These are phyloP conservation scores for Clitoria ternatea DNA, from an alignment of 306 rosid species.

Conservation along the genomic window DNA sequence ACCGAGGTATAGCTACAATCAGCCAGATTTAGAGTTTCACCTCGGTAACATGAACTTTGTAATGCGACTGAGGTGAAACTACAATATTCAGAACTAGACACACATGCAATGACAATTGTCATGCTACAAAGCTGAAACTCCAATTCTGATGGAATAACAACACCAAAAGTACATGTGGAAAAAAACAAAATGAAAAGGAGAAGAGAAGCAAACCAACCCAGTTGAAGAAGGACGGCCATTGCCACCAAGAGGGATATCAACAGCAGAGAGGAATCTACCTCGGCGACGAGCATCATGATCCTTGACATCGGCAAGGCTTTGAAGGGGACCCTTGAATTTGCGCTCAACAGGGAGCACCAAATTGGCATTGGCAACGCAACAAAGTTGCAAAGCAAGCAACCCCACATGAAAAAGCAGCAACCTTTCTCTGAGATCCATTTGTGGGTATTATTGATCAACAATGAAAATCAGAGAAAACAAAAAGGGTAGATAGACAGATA, in stretches of 20 bases:
- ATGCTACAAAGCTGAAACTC: too few species aligned
- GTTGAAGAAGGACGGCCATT: slow-evolving; percentile 59
- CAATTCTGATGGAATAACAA: too few species aligned
- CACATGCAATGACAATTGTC: too few species aligned
- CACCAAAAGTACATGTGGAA: background rate
- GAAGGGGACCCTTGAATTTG: slow-evolving; percentile 51
- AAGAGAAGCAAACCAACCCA: slow-evolving; percentile 45
- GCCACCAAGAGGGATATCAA: slow-evolving; percentile 76
- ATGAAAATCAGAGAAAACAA: background rate
- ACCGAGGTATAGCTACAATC: too few species aligned
- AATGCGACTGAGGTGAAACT: too few species aligned
- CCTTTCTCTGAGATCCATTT: slow-evolving; percentile 49
- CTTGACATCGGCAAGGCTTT: slow-evolving; percentile 45
- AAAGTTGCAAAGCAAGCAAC: slow-evolving; percentile 19
- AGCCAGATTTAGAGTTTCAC: too few species aligned
- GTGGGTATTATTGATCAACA: slow-evolving; percentile 15
- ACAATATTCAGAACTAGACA: too few species aligned
- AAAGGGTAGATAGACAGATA: too few species aligned
- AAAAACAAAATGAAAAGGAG: background rate
- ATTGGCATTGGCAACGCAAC: slow-evolving; percentile 38
- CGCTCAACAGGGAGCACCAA: slow-evolving; percentile 55
- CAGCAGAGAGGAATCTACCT: slow-evolving; percentile 62
- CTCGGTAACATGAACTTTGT: too few species aligned
- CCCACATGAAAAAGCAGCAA: background rate
- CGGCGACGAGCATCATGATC: slow-evolving; percentile 68